Evolutionary conservation across 2,329 filamentous ascomycete species (phyloP).

Genomic region (Colletotrichum sp.): DNA sequence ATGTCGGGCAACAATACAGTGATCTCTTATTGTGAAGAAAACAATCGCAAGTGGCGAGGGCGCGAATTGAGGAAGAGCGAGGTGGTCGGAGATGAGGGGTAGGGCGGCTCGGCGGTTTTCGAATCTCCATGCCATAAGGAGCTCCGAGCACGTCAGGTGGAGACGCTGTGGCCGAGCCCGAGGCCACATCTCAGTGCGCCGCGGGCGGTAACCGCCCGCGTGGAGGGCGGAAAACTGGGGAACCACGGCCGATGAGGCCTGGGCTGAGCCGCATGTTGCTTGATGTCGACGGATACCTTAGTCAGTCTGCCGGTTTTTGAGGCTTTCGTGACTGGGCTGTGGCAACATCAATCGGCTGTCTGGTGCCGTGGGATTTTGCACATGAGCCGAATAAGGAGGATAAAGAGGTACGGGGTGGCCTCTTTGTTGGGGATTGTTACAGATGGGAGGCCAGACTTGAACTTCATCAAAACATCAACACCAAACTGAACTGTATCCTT

Average conservation of each 20-base stretch:
- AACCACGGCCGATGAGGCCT: not conserved
- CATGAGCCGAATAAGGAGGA: not conserved
- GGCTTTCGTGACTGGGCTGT: not conserved
- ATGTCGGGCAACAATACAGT: conserved; percentile 39
- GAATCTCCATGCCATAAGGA: conserved; percentile 6
- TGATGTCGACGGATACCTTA: not conserved
- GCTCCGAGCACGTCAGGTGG: conserved; percentile 16
- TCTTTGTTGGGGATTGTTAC: not conserved
- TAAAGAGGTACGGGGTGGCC: not conserved
- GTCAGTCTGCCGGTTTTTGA: not conserved
- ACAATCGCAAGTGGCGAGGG: not conserved
- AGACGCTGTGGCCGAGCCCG: not conserved
- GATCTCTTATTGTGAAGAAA: not conserved
- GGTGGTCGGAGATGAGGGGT: conserved; percentile 14
- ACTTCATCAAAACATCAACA: not conserved
- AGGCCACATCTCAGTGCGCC: not conserved
- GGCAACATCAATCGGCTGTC: not conserved
- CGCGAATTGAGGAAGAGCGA: not conserved
- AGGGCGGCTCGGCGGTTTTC: not conserved
- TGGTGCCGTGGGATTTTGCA: not conserved
- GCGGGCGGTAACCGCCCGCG: not conserved
- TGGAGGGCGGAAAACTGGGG: not conserved
- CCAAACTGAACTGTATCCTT: accelerated
- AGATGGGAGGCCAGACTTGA: not conserved
- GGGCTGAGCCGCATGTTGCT: not conserved